phyloP scores from a whole-genome alignment of 75 land plant species.

The Selaginella tamariscina region DNA sequence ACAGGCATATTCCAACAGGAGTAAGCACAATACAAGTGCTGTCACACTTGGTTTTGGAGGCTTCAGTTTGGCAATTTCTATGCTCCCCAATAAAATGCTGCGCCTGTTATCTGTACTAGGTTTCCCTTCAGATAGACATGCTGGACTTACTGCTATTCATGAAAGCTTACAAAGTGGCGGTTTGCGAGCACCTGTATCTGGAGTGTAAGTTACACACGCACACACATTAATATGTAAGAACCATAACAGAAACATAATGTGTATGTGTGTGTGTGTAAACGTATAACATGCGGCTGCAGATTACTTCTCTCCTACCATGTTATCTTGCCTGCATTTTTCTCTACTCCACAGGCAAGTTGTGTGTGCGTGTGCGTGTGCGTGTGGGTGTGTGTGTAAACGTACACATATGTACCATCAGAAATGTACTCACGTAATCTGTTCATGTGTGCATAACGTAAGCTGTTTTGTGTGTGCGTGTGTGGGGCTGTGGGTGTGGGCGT shows the following conservation, averaged over 20 bases:
- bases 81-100: slow-evolving; percentile 29
- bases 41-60: slow-evolving; percentile 38
- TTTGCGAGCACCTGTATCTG: slow-evolving; percentile 34
- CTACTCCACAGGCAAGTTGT: slow-evolving; percentile 37
- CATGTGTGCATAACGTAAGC: no score
- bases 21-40: slow-evolving; percentile 31
- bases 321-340: slow-evolving; percentile 33
- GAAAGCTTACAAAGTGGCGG: slow-evolving; percentile 33
- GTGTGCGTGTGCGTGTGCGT: no score
- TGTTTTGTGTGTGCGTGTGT: no score
- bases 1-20: slow-evolving; percentile 24
- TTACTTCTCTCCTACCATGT: slow-evolving; percentile 35
- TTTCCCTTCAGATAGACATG: slow-evolving; percentile 28
- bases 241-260: no score
- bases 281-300: no score
- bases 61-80: slow-evolving; percentile 34
- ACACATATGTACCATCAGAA: no score
- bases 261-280: no score
- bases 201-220: slow-evolving; percentile 32
- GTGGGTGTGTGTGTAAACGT: no score
- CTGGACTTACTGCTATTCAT: slow-evolving; percentile 27
- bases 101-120: slow-evolving; percentile 35
- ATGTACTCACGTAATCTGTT: no score
- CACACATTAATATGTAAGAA: no score
- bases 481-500: no score